These are phyloP conservation scores for Vishniacozyma victoriae DNA, from an alignment of 768 basidiomycete species.

Conservation along the genomic window DNA sequence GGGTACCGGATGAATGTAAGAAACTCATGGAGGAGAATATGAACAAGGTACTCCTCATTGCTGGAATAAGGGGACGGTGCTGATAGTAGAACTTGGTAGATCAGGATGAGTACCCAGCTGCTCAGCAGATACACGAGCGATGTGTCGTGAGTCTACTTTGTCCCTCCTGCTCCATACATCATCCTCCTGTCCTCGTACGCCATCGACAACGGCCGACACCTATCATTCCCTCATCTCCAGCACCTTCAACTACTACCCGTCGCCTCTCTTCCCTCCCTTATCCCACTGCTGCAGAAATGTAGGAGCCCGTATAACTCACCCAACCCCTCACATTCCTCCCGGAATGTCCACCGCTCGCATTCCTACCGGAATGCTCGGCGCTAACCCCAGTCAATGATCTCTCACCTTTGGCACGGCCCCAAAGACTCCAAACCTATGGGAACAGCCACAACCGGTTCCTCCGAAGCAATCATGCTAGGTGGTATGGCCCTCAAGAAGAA, in stretches of 20 bases:
- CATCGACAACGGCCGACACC: too few relatives aligned
- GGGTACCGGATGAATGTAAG: slow-evolving; percentile 48
- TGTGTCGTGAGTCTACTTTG: slow-evolving; percentile 33
- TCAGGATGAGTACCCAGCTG: slow-evolving; percentile 61
- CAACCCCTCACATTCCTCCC: slow-evolving; percentile 33
- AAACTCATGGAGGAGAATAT: slow-evolving; percentile 62
- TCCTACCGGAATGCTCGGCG: background rate
- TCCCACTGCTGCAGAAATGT: background rate
- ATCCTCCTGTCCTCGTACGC: too few relatives aligned
- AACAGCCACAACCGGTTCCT: slow-evolving; percentile 65
- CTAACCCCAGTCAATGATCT: slow-evolving; percentile 53
- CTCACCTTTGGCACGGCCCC: slow-evolving; percentile 65
- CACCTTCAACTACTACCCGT: background rate
- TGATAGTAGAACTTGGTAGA: slow-evolving; percentile 57
- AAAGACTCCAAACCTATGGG: slow-evolving; percentile 55
- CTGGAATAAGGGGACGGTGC: background rate
- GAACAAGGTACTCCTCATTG: slow-evolving; percentile 48
- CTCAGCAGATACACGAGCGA: slow-evolving; percentile 39
- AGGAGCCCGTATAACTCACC: too few relatives aligned
- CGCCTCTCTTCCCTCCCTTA: background rate
- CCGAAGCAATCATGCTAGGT: slow-evolving; percentile 67
- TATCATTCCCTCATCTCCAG: background rate
- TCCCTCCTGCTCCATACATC: too few relatives aligned
- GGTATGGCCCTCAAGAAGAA: slow-evolving; percentile 66
- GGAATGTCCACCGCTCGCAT: background rate